Percentiles rank a stretch among this genome's conserved stretches.
These are phyloP conservation scores for Globisporangium splendens DNA, from an alignment of 352 stramenopile genomes.

Conservation along the genomic window DNA sequence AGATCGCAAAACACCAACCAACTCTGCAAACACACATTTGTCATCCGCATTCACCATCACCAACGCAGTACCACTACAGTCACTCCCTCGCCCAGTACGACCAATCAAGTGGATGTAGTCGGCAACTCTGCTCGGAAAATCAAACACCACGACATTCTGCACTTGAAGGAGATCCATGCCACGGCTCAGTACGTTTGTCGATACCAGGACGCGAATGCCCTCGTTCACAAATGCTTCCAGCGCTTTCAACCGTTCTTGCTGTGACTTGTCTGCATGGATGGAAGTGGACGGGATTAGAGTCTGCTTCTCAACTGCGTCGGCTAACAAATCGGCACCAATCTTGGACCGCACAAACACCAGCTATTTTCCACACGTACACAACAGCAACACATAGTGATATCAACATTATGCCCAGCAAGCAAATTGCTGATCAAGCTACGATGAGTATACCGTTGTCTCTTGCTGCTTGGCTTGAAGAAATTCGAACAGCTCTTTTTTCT, in stretches of 20 bases:
- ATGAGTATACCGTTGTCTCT: conserved; percentile 40
- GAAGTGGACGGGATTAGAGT: conserved; percentile 29
- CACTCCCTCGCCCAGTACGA: conserved; percentile 30
- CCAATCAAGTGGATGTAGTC: conserved; percentile 73
- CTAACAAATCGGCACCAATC: conserved; percentile 55
- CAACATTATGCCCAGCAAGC: neutral
- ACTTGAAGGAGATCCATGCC: conserved; percentile 68
- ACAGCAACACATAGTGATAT: neutral
- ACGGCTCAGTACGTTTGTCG: conserved; percentile 68
- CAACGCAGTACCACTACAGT: conserved; percentile 23
- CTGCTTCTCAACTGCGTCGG: conserved; percentile 42
- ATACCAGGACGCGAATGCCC: conserved; percentile 45
- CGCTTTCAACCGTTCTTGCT: conserved; percentile 43
- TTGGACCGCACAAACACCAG: conserved; percentile 76
- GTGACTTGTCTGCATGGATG: conserved; percentile 64
- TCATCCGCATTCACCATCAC: conserved; percentile 48
- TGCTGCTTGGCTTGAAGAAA: conserved; percentile 26
- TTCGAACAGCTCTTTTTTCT: conserved; percentile 56
- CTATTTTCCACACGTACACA: conserved; percentile 21
- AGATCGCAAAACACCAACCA: conserved; percentile 30
- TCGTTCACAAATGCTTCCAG: conserved; percentile 62
- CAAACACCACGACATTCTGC: conserved; percentile 70
- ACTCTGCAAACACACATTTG: conserved; percentile 33
- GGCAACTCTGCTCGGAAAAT: conserved; percentile 48
- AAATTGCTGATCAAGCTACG: neutral